A percentile compares a stretch with the other conserved stretches of the same genome.
phyloP scores from a whole-genome alignment of 176 grass and related monocot genomes.

The Aegilops sharonensis region DNA sequence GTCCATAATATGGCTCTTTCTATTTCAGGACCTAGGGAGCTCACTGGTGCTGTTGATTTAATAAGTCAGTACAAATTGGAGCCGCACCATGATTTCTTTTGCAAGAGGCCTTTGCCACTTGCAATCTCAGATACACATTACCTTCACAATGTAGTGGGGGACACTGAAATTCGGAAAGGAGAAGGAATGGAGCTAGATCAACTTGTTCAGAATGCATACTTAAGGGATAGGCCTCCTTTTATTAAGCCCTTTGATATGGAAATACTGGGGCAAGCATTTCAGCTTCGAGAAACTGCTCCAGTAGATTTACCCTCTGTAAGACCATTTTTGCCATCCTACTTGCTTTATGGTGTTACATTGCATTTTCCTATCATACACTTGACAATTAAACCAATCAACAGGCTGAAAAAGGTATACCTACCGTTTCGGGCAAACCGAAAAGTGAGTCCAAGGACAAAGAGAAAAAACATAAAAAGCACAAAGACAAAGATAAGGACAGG shows the following conservation, averaged over 20 bases:
- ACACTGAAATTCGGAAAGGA: slow-evolving; percentile 92
- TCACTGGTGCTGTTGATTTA: slow-evolving; percentile 87
- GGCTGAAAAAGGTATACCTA: slow-evolving; percentile 83
- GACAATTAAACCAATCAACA: slow-evolving; percentile 27
- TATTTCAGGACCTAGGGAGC: slow-evolving; percentile 83
- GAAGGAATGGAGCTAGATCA: slow-evolving; percentile 98
- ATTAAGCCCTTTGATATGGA: slow-evolving; percentile 87
- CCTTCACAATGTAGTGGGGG: slow-evolving; percentile 86
- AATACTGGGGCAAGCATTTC: slow-evolving; percentile 77
- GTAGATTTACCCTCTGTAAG: slow-evolving; percentile 90
- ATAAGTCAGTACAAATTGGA: slow-evolving; percentile 82
- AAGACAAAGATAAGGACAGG: slow-evolving; percentile 88
- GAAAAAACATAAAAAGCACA: slow-evolving; percentile 95
- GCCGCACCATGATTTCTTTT: slow-evolving; percentile 92
- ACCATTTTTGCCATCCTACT: slow-evolving; percentile 28
- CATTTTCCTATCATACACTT: slow-evolving; percentile 11
- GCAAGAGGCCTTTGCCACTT: slow-evolving; percentile 72
- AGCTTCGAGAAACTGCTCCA: slow-evolving; percentile 82
- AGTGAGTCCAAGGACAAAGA: slow-evolving; percentile 87
- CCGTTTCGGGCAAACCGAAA: slow-evolving; percentile 78
- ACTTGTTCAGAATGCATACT: slow-evolving; percentile 69
- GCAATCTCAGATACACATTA: slow-evolving; percentile 95
- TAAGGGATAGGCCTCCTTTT: slow-evolving; percentile 58
- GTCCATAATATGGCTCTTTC: neutral
- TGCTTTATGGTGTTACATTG: neutral